phyloP scores from a whole-genome alignment of 2,329 filamentous ascomycete species.

The Fusarium sp. region DNA sequence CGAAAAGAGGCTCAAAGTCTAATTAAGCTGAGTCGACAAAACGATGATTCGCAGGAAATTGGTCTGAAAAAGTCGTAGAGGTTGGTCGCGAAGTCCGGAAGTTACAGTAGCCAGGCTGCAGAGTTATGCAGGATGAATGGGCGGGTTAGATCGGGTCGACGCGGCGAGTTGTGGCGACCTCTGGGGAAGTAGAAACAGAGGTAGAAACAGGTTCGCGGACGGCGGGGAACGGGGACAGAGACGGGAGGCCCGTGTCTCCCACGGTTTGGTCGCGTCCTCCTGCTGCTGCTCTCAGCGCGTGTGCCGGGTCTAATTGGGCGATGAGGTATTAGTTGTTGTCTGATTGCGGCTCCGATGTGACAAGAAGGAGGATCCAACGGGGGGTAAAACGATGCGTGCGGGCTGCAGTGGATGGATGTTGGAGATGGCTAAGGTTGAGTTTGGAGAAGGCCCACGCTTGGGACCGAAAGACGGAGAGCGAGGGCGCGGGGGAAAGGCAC shows the following conservation, averaged over 20 bases:
- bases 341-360: slow-evolving; percentile 31
- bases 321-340: background rate
- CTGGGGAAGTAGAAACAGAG: slow-evolving; percentile 14
- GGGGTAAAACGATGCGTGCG: slow-evolving; percentile 12
- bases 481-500: slow-evolving; percentile 2
- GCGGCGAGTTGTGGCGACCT: slow-evolving; percentile 28
- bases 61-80: background rate
- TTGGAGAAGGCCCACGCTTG: slow-evolving; percentile 23
- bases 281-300: background rate
- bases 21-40: background rate
- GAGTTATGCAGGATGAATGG: background rate
- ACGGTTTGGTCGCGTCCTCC: background rate
- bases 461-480: background rate
- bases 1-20: background rate
- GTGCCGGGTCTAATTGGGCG: slow-evolving; percentile 11
- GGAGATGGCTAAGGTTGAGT: slow-evolving; percentile 27
- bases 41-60: background rate
- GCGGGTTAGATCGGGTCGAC: slow-evolving; percentile 36
- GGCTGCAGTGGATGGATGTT: slow-evolving; percentile 19
- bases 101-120: background rate
- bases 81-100: background rate
- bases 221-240: background rate
- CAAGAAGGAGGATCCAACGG: background rate
- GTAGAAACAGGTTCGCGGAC: background rate
- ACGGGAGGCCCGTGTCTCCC: slow-evolving; percentile 26